Evolutionary conservation across 495 filamentous ascomycete genomes (phyloP).

Genomic region (Chaetomium cochliodes): DNA sequence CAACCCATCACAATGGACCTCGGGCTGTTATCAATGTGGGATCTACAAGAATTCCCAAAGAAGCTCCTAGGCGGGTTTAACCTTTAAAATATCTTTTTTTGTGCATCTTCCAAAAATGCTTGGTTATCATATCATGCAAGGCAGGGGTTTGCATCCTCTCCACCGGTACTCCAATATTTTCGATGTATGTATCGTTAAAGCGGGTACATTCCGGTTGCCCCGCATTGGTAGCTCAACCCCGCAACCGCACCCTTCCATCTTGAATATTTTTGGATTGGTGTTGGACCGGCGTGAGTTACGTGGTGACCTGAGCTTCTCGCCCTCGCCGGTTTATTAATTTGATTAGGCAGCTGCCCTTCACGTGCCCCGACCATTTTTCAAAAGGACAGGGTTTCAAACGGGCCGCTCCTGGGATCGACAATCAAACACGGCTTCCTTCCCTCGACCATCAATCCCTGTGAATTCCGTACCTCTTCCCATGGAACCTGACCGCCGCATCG

Average conservation of each 20-base stretch:
- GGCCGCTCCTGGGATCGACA: conserved; percentile 6
- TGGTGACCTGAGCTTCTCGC: not conserved
- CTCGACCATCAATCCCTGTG: not conserved
- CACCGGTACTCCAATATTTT: not conserved
- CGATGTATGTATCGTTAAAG: conserved; percentile 6
- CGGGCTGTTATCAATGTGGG: too few relatives aligned
- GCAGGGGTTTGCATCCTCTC: not conserved
- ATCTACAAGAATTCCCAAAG: not conserved
- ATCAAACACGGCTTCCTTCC: not conserved
- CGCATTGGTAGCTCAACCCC: conserved; percentile 3
- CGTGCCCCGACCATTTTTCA: not conserved
- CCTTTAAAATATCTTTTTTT: not conserved
- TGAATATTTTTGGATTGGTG: not conserved
- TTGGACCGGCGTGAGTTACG: too few relatives aligned
- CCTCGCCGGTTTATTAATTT: not conserved
- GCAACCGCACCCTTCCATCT: not conserved
- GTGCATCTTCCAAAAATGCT: not conserved
- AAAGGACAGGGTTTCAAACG: not conserved
- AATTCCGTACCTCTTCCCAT: not conserved
- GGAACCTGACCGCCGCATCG: not conserved
- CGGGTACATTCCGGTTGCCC: not conserved
- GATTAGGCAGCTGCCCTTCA: too few relatives aligned
- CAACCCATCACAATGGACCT: too few relatives aligned
- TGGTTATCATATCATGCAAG: not conserved
- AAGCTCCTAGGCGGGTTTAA: too few relatives aligned